phyloP scores from a whole-genome alignment of 495 filamentous ascomycete genomes.

The Penicillium waksmanii region DNA sequence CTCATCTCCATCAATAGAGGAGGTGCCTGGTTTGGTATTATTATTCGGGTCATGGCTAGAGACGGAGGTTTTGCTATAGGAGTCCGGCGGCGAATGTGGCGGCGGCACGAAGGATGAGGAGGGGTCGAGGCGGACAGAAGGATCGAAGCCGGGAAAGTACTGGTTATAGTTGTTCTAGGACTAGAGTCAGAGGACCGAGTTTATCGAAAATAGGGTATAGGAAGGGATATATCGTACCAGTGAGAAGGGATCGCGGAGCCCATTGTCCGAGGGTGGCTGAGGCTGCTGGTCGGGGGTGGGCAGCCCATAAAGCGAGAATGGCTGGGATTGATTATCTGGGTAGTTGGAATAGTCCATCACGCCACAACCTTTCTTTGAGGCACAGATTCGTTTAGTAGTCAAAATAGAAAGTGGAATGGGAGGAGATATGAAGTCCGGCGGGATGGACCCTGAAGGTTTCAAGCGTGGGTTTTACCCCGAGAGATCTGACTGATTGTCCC shows the following conservation, averaged over 20 bases:
- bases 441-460: conserved; percentile 6
- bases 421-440: conserved; percentile 1
- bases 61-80: conserved; percentile 44
- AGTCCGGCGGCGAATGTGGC: conserved; percentile 52
- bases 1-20: conserved; percentile 41
- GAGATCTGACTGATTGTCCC: conserved; percentile 7
- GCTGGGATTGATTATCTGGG: conserved; percentile 34
- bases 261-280: conserved; percentile 27
- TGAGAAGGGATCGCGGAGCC: conserved; percentile 34
- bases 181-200: neutral
- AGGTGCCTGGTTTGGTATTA: conserved; percentile 22
- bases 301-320: conserved; percentile 43
- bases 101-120: conserved; percentile 37
- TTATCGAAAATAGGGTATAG: neutral
- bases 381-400: conserved; percentile 5
- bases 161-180: conserved; percentile 30
- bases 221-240: conserved; percentile 23
- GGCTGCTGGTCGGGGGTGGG: conserved; percentile 42
- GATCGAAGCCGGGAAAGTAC: conserved; percentile 45
- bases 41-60: conserved; percentile 35
- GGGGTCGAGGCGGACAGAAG: conserved; percentile 39
- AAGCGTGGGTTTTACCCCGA: conserved; percentile 7
- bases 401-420: conserved; percentile 1
- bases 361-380: conserved; percentile 2
- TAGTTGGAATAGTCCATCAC: conserved; percentile 50